Evolutionary conservation across 495 filamentous ascomycete genomes (phyloP).

Genomic region (Aspergillus ostianus): DNA sequence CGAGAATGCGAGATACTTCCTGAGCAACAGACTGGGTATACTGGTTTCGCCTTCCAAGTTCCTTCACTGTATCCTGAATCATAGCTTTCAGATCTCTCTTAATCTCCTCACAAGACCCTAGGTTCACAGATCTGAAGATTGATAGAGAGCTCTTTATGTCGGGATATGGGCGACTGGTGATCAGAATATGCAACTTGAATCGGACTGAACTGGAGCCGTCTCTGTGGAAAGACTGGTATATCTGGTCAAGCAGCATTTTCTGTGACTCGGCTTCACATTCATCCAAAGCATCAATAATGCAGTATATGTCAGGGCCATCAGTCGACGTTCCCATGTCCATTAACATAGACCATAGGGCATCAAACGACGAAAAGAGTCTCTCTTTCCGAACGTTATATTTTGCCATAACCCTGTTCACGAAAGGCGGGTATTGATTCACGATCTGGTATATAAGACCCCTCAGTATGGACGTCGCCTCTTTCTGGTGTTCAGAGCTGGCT

Average conservation of each 20-base stretch:
- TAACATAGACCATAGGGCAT: neutral
- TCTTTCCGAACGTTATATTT: conserved; percentile 16
- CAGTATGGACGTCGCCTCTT: conserved; percentile 20
- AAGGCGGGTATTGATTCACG: conserved; percentile 15
- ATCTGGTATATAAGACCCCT: conserved; percentile 28
- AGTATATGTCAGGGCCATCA: neutral
- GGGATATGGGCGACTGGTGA: conserved; percentile 26
- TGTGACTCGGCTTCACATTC: neutral
- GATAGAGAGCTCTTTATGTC: conserved; percentile 20
- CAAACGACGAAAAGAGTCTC: neutral
- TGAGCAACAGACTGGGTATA: neutral
- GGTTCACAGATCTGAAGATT: conserved; percentile 7
- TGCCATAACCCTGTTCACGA: conserved; percentile 25
- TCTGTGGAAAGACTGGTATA: neutral
- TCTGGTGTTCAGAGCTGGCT: conserved; percentile 16
- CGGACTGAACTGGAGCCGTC: conserved; percentile 4
- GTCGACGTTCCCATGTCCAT: neutral
- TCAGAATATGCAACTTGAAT: conserved; percentile 20
- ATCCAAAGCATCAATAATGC: neutral
- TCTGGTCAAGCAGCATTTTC: neutral
- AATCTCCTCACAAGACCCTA: neutral
- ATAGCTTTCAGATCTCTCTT: neutral
- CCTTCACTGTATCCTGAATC: neutral
- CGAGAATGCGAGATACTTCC: neutral
- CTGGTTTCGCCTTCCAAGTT: neutral